Percentiles rank a stretch among this genome's conserved stretches.
phyloP scores from a whole-genome alignment of 2,329 filamentous ascomycete species.

The Nemania sp. region DNA sequence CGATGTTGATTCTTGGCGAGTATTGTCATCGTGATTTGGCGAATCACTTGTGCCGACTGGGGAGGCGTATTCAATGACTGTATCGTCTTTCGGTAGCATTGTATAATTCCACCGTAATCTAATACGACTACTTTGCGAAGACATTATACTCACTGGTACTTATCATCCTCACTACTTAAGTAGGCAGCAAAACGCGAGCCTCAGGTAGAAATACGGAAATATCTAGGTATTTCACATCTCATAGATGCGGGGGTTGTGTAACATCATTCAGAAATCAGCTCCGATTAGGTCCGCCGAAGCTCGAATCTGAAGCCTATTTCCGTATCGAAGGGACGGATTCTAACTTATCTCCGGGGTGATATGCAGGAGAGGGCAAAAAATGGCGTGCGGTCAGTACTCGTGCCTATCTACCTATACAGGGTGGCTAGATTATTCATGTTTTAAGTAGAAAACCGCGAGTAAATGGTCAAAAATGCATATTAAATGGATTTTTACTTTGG shows the following conservation, averaged over 20 bases:
- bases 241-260: slow-evolving; percentile 19
- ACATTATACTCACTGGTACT: not conserved
- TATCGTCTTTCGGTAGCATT: slow-evolving; percentile 37
- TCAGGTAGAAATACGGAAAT: not conserved
- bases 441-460: too few species aligned
- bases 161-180: too few species aligned
- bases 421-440: too few species aligned
- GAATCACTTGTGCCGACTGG: not conserved
- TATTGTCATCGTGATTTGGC: not conserved
- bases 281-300: slow-evolving; percentile 1
- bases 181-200: too few species aligned
- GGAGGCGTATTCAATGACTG: slow-evolving; percentile 7
- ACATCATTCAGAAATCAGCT: slow-evolving; percentile 4
- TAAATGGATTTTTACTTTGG: too few species aligned
- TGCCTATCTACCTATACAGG: too few species aligned
- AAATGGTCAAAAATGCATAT: too few species aligned
- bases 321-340: too few species aligned
- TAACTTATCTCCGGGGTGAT: too few species aligned
- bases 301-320: not conserved
- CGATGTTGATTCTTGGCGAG: not conserved
- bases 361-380: too few species aligned
- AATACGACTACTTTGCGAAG: not conserved
- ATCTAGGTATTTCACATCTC: not conserved
- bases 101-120: slow-evolving; percentile 25
- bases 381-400: too few species aligned